These are phyloP conservation scores for Phytopythium montanum DNA, from an alignment of 352 stramenopile genomes.

Conservation along the genomic window DNA sequence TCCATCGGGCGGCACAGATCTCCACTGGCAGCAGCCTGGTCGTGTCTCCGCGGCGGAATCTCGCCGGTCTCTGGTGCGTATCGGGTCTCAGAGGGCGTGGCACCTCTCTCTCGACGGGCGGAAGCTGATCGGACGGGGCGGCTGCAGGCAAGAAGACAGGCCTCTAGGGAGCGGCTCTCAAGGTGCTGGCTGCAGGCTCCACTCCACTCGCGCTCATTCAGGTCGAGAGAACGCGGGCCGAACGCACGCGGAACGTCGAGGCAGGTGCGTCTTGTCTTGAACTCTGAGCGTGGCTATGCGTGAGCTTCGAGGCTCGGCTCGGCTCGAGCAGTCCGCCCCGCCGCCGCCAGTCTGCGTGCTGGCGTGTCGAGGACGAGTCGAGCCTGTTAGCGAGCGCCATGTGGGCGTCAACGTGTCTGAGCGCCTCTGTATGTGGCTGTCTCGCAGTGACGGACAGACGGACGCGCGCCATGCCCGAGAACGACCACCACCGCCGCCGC, in stretches of 20 bases:
- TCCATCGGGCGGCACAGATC: no score
- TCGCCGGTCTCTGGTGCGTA: neutral
- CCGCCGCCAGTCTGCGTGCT: neutral
- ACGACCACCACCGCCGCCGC: conserved; percentile 12
- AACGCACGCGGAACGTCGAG: conserved; percentile 4
- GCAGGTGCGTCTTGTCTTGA: neutral
- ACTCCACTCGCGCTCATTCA: no score
- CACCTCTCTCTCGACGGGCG: neutral
- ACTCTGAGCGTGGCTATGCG: no score
- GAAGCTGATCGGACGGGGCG: neutral
- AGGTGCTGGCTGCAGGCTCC: neutral
- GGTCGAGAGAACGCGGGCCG: conserved; percentile 1
- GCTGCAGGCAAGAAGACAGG: no score
- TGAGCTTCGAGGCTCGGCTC: no score
- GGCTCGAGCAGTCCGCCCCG: no score
- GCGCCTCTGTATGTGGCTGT: conserved; percentile 1
- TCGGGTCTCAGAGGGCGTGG: neutral
- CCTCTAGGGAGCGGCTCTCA: no score
- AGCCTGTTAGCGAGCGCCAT: neutral
- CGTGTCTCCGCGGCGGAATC: neutral
- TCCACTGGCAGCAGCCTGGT: no score
- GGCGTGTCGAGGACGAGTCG: neutral
- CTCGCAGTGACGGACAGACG: conserved; percentile 3
- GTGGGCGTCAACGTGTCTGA: conserved; percentile 1
- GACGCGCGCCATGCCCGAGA: conserved; percentile 7